Percentiles rank a stretch among this genome's conserved stretches.
phyloP scores from a whole-genome alignment of 305 asterid species.

The Euphrasia arctica region DNA sequence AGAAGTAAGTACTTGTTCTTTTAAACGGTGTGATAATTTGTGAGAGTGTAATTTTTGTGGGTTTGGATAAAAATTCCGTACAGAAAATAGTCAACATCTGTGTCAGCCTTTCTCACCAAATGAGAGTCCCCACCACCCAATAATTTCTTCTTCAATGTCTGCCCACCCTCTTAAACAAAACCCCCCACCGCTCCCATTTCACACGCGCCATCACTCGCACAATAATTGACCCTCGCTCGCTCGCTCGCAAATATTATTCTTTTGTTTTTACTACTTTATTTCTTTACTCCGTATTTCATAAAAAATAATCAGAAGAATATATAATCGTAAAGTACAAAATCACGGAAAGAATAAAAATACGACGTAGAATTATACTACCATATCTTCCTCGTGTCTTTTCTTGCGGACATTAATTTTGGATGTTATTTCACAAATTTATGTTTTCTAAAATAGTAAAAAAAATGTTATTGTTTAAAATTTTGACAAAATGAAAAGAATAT shows the following conservation, averaged over 20 bases:
- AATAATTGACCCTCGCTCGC: background rate
- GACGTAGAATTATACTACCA: too few relatives aligned
- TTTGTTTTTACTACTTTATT: background rate
- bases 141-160: background rate
- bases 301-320: background rate
- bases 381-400: too few relatives aligned
- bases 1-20: too few relatives aligned
- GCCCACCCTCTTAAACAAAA: background rate
- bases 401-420: too few relatives aligned
- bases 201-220: constrained; percentile 24
- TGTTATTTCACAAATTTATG: too few relatives aligned
- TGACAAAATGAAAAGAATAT: too few relatives aligned
- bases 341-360: too few relatives aligned
- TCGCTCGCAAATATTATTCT: background rate
- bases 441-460: too few relatives aligned
- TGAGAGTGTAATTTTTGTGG: constrained; percentile 4
- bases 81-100: constrained; percentile 57
- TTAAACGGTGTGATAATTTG: too few relatives aligned
- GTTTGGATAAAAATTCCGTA: constrained; percentile 46
- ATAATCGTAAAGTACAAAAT: background rate
- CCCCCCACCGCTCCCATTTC: background rate
- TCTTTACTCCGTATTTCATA: too few relatives aligned
- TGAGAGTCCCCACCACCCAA: constrained; percentile 25
- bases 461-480: too few relatives aligned
- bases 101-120: constrained; percentile 62